Percentiles rank a stretch among this genome's conserved stretches.
phyloP scores from a whole-genome alignment of 495 filamentous ascomycete species.

The Symbiotaphrina buchneri region DNA sequence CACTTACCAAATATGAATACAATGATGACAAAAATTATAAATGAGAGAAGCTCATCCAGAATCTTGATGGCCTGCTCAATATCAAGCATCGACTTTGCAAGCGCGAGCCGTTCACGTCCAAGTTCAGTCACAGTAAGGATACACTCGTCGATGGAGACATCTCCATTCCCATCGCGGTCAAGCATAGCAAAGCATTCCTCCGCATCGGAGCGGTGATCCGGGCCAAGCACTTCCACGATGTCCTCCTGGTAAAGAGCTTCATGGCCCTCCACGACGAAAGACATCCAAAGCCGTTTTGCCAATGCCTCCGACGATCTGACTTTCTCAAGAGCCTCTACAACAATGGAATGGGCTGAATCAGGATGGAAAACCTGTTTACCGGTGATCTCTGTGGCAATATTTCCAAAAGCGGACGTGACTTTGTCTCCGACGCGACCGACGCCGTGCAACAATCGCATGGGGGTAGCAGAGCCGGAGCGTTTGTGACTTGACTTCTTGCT shows the following conservation, averaged over 20 bases:
- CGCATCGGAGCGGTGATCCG: conserved; percentile 44
- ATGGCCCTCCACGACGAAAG: conserved; percentile 77
- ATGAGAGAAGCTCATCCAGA: conserved; percentile 62
- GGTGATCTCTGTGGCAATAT: conserved; percentile 80
- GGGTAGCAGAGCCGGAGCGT: conserved; percentile 38
- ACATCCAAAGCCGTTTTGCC: conserved; percentile 91
- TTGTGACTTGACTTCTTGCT: conserved; percentile 22
- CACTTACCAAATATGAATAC: conserved; percentile 64
- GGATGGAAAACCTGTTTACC: conserved; percentile 90
- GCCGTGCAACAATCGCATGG: conserved; percentile 54
- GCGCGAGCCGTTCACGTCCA: conserved; percentile 60
- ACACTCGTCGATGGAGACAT: conserved; percentile 91
- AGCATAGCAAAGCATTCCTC: conserved; percentile 61
- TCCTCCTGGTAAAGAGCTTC: conserved; percentile 63
- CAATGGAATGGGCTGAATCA: conserved; percentile 66
- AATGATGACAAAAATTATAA: conserved; percentile 55
- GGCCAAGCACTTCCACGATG: conserved; percentile 67
- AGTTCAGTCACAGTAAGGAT: conserved; percentile 66
- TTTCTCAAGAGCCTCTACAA: conserved; percentile 73
- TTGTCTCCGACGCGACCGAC: conserved; percentile 76
- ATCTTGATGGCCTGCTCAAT: conserved; percentile 87
- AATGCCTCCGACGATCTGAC: conserved; percentile 65
- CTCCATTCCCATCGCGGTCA: conserved; percentile 77
- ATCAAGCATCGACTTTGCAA: conserved; percentile 84
- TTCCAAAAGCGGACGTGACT: conserved; percentile 77